Percentiles rank a stretch among this genome's conserved stretches.
These are phyloP conservation scores for Ophiostoma sp. DNA, from an alignment of 2,329 filamentous ascomycete species.

Conservation along the genomic window DNA sequence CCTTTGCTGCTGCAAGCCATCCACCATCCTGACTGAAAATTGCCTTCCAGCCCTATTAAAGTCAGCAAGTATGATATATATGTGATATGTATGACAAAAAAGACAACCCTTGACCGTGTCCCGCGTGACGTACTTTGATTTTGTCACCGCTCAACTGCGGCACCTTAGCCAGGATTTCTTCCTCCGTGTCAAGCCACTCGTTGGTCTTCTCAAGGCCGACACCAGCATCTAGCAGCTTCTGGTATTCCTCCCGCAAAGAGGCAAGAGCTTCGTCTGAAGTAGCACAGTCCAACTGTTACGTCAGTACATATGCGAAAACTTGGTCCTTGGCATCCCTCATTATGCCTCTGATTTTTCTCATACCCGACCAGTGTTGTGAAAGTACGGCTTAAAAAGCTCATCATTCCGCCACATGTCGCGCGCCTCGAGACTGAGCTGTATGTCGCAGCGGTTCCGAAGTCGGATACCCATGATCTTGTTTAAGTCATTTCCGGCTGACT, in stretches of 20 bases:
- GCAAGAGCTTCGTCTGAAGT: not conserved
- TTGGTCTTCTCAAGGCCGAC: constrained; percentile 9
- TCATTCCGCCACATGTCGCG: constrained; percentile 14
- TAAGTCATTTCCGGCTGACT: constrained; percentile 12
- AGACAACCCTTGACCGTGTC: too few relatives aligned
- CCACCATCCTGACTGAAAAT: constrained; percentile 11
- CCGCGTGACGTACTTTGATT: not conserved
- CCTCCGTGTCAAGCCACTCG: constrained; percentile 13
- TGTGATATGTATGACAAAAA: not conserved
- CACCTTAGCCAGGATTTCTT: constrained; percentile 8
- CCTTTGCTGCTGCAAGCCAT: constrained; percentile 10
- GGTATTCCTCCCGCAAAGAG: constrained; percentile 5
- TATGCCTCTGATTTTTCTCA: not conserved
- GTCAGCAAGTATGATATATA: not conserved
- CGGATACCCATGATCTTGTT: constrained; percentile 15
- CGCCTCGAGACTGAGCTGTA: constrained; percentile 9
- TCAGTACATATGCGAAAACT: not conserved
- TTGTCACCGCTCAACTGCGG: not conserved
- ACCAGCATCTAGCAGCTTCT: constrained; percentile 3
- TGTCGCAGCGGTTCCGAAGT: constrained; percentile 3
- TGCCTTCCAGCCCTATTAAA: constrained; percentile 3
- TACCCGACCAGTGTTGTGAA: constrained; percentile 13
- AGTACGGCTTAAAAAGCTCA: constrained; percentile 13
- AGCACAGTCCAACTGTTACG: not conserved
- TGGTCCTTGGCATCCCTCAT: not conserved